Evolutionary conservation across 1,284 basidiomycete species (phyloP).

Genomic region (Boletus hoseneyae): DNA sequence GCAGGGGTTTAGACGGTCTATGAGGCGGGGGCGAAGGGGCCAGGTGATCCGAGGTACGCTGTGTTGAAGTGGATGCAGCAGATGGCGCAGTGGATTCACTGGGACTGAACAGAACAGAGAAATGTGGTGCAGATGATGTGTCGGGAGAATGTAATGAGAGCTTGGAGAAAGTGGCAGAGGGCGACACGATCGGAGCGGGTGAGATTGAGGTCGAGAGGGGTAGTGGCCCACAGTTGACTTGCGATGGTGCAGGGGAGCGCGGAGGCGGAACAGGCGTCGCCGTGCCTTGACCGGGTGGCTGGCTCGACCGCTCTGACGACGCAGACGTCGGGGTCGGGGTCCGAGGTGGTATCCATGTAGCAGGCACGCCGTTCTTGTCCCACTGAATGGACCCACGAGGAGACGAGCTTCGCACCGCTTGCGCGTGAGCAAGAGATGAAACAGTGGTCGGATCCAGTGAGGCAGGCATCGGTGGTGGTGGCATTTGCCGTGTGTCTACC

Average conservation of each 20-base stretch:
- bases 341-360: constrained; percentile 13
- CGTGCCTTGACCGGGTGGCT: constrained; percentile 6
- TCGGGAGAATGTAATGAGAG: constrained; percentile 36
- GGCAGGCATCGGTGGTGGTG: constrained; percentile 46
- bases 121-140: constrained; percentile 8
- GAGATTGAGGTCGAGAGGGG: constrained; percentile 10
- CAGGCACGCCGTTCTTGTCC: constrained; percentile 16
- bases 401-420: constrained; percentile 15
- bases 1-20: constrained; percentile 27
- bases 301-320: constrained; percentile 5
- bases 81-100: constrained; percentile 4
- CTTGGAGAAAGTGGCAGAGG: constrained; percentile 39
- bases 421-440: constrained; percentile 27
- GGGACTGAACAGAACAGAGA: constrained; percentile 8
- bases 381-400: constrained; percentile 15
- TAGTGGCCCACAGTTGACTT: not conserved
- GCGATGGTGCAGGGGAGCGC: constrained; percentile 1
- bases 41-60: constrained; percentile 7
- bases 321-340: constrained; percentile 1
- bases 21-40: constrained; percentile 14
- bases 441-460: constrained; percentile 37
- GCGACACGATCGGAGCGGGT: constrained; percentile 28
- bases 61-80: not conserved
- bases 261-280: not conserved
- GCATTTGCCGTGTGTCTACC: constrained; percentile 39